Percentiles rank a stretch among this genome's conserved stretches.
Evolutionary conservation across 2,329 filamentous ascomycete species (phyloP).

Genomic region (Aspergillus thermomutatus): DNA sequence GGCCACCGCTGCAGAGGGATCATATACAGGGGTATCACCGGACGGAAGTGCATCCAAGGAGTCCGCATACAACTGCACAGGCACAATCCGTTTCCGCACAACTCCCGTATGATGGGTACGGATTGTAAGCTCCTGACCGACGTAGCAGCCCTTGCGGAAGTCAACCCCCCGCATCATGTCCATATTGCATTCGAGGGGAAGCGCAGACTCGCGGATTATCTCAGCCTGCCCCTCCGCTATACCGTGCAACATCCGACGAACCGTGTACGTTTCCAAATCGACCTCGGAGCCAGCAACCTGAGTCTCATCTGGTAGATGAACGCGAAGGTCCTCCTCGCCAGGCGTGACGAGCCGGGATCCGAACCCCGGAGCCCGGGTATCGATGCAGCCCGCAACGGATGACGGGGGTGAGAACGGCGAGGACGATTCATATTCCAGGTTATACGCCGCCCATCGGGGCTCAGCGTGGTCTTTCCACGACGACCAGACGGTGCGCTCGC

Average conservation of each 20-base stretch:
- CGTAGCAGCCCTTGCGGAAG: constrained; percentile 94
- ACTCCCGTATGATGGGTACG: constrained; percentile 92
- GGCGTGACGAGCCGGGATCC: constrained; percentile 39
- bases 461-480: constrained; percentile 61
- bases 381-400: constrained; percentile 32
- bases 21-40: constrained; percentile 47
- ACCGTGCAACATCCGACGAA: constrained; percentile 75
- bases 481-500: constrained; percentile 68
- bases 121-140: constrained; percentile 95
- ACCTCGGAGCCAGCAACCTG: constrained; percentile 46
- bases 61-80: constrained; percentile 66
- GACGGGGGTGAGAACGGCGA: constrained; percentile 29
- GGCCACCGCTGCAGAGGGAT: constrained; percentile 22
- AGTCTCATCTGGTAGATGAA: constrained; percentile 28
- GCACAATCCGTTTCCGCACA: constrained; percentile 83
- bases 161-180: constrained; percentile 83
- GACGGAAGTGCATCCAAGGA: constrained; percentile 43
- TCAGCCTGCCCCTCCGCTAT: constrained; percentile 83
- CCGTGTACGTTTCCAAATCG: constrained; percentile 62
- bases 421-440: constrained; percentile 31
- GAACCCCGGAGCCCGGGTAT: constrained; percentile 40
- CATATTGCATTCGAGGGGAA: constrained; percentile 87
- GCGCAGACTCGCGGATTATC: constrained; percentile 64
- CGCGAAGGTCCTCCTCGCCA: constrained; percentile 31
- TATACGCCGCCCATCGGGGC: constrained; percentile 38